Base-by-base conservation (phyloP, 441 rosid genomes). In the Euphorbia schlechtendalii region DNA sequence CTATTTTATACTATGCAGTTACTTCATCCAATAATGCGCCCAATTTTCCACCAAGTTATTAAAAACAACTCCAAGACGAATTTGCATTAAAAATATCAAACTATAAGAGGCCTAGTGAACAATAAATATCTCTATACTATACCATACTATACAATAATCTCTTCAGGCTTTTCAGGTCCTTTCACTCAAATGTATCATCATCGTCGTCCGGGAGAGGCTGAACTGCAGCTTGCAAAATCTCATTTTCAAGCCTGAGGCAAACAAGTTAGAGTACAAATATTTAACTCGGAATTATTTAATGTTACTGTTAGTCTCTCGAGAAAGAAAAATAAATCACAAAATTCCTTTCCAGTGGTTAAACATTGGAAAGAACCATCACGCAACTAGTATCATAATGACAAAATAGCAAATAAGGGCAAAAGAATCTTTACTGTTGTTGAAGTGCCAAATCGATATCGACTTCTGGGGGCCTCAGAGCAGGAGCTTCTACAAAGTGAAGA, bases 171-270 rank as follows among this genome's bases (percentile, higher is more conserved):
- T 14, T n/a, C n/a, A 27, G 28, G 41, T 62, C n/a, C 27, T 62
- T 53, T 48, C 48, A 62, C 6, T 62, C 66, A 11, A 62, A 62
- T 46, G 86, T 48, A 5, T 90, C 96, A 22, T 90, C 96, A 53
- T 90, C 96, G 0, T 85, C 90, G 55, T 85, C 90, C 1, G 90
- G 87, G 34, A 85, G 87, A 25, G 90, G 87, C 65, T 87, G 95
- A 74, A 55, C 67, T 48, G 89, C 96, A 28, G 95, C 96, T 0
- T 73, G 79, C 64, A 71, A 71, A 24, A 89, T 92, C 69, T 89
- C 96, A 1, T 80, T 84, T 68, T 89, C 96, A 18, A 84, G 94
- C 79, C 96, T 89, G 77, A 14, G n/a, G 51, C 10, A 9, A 14
- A 9, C 6, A 40, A 41, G 7, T 14, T 8, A 63, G 36, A 48